Evolutionary conservation across 345 rosid genomes (phyloP).

Genomic region (Salix dunnii): DNA sequence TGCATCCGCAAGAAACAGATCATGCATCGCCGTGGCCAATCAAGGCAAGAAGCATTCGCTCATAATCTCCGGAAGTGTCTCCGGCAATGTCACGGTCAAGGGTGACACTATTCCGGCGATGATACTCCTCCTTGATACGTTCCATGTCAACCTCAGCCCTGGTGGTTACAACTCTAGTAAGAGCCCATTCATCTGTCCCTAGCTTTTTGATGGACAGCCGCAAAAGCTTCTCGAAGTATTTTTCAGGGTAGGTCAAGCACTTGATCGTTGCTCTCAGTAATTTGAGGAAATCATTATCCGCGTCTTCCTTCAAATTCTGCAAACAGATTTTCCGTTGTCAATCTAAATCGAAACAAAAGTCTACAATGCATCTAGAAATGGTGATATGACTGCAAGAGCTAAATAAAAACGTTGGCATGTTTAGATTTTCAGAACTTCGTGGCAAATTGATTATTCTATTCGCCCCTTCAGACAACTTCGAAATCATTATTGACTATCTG

Average conservation of each 20-base stretch:
- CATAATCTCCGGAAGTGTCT: slow-evolving; percentile 80
- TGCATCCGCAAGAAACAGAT: slow-evolving; percentile 11
- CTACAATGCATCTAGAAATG: not conserved
- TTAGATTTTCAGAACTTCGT: not conserved
- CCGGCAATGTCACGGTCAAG: slow-evolving; percentile 65
- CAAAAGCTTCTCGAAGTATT: slow-evolving; percentile 74
- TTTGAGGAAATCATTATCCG: slow-evolving; percentile 59
- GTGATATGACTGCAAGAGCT: not conserved
- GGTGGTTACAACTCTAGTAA: slow-evolving; percentile 69
- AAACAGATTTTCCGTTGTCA: slow-evolving; percentile 14
- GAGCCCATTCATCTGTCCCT: slow-evolving; percentile 88
- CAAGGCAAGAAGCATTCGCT: slow-evolving; percentile 70
- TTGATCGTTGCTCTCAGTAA: slow-evolving; percentile 66
- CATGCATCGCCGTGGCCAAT: slow-evolving; percentile 58
- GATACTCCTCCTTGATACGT: slow-evolving; percentile 74
- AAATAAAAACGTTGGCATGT: not conserved
- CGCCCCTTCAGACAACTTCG: not conserved
- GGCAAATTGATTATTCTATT: not conserved
- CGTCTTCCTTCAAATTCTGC: slow-evolving; percentile 70
- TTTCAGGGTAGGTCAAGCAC: slow-evolving; percentile 83
- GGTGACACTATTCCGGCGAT: slow-evolving; percentile 64
- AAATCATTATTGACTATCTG: not conserved
- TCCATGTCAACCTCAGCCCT: slow-evolving; percentile 85
- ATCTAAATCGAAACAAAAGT: not conserved
- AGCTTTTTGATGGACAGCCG: slow-evolving; percentile 64